A percentile compares a stretch with the other conserved stretches of the same genome.
Conservation (phyloP, 768 basidiomycete species). For the Suillus subalutaceus region DNA sequence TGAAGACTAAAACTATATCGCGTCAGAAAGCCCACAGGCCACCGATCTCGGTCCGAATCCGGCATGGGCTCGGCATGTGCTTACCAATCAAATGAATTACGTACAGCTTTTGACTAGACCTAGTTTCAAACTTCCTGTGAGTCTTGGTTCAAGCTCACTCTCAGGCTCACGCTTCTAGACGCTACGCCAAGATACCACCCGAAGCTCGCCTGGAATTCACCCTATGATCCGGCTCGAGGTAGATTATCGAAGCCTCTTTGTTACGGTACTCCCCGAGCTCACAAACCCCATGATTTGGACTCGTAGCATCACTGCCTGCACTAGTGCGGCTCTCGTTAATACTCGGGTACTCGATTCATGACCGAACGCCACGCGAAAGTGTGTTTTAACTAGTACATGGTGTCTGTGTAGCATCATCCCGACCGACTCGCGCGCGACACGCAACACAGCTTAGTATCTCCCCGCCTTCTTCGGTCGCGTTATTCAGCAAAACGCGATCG, state of each 20-base stretch:
- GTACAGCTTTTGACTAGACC: background rate
- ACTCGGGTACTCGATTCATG: background rate
- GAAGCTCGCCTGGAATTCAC: background rate
- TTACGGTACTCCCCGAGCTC: too few relatives aligned
- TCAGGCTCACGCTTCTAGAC: background rate
- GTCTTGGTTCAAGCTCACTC: too few relatives aligned
- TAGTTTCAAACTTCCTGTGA: too few relatives aligned
- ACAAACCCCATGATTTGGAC: too few relatives aligned
- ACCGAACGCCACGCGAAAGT: background rate
- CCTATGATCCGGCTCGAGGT: background rate
- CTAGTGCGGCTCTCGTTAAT: too few relatives aligned
- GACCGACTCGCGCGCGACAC: too few relatives aligned
- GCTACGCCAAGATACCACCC: too few relatives aligned
- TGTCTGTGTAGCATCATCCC: too few relatives aligned
- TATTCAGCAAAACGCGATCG: background rate
- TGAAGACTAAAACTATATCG: constrained; percentile 9
- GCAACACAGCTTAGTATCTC: background rate
- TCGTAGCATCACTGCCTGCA: too few relatives aligned
- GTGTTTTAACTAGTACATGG: too few relatives aligned
- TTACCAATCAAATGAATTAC: background rate
- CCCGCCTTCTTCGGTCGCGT: background rate
- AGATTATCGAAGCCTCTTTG: background rate
- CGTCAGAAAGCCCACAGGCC: background rate
- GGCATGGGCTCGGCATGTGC: constrained; percentile 2
- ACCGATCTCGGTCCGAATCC: constrained; percentile 14